These are phyloP conservation scores for Lactuca sativa DNA, from an alignment of 129 eudicot species.

Conservation along the genomic window DNA sequence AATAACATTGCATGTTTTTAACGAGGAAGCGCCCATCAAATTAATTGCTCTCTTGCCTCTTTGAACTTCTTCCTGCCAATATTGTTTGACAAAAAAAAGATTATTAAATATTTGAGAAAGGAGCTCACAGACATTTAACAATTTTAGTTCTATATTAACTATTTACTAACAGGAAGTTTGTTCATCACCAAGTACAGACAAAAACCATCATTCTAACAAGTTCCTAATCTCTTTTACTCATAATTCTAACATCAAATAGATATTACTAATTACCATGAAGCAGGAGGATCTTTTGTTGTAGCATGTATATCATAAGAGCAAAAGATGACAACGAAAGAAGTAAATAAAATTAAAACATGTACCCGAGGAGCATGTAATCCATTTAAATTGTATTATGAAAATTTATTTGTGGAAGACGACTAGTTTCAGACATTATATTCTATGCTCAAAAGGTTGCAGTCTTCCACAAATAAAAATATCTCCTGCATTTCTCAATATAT, in stretches of 20 bases:
- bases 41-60: slow-evolving; percentile 69
- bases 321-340: neutral
- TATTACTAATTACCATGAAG: neutral
- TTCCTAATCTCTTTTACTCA: slow-evolving; percentile 5
- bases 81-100: slow-evolving; percentile 10
- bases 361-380: slow-evolving; percentile 74
- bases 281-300: slow-evolving; percentile 15
- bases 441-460: no score
- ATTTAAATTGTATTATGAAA: no score
- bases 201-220: neutral
- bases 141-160: no score
- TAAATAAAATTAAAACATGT: slow-evolving; percentile 1
- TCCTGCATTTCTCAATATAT: no score
- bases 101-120: neutral
- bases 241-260: slow-evolving; percentile 1
- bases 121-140: no score
- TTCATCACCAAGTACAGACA: no score
- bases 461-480: no score
- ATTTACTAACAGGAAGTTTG: no score
- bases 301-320: neutral
- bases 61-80: slow-evolving; percentile 73
- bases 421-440: no score
- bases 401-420: no score
- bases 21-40: slow-evolving; percentile 84
- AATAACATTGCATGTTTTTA: slow-evolving; percentile 67